Evolutionary conservation across 805 yeast genomes (phyloP).

Genomic region (Teunomyces pallodes): DNA sequence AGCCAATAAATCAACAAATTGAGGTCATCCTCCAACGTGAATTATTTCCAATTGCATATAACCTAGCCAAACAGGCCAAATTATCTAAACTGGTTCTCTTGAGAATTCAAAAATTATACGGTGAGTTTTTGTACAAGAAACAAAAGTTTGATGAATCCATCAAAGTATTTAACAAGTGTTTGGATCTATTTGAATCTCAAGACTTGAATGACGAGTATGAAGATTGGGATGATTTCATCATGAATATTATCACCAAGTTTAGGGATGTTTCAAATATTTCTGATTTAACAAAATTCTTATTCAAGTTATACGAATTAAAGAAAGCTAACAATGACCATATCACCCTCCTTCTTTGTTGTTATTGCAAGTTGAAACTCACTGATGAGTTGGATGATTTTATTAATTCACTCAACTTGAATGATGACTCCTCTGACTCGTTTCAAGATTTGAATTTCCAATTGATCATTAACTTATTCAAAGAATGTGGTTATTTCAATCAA

Average conservation of each 20-base stretch:
- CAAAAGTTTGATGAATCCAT: constrained; percentile 70
- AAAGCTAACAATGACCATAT: constrained; percentile 76
- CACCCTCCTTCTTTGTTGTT: constrained; percentile 73
- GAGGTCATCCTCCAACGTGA: constrained; percentile 67
- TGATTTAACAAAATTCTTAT: constrained; percentile 61
- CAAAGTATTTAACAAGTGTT: constrained; percentile 60
- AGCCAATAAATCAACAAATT: constrained; percentile 63
- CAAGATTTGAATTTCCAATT: constrained; percentile 62
- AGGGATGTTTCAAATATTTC: constrained; percentile 72
- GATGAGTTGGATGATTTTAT: constrained; percentile 60
- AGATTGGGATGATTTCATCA: constrained; percentile 42
- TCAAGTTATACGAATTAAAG: constrained; percentile 52
- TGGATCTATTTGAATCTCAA: constrained; percentile 20
- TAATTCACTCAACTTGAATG: constrained; percentile 31
- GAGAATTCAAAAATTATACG: constrained; percentile 48
- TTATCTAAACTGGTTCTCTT: constrained; percentile 28
- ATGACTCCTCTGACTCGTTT: constrained; percentile 12
- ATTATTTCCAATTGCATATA: constrained; percentile 68
- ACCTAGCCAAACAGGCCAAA: constrained; percentile 49
- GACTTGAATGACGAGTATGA: constrained; percentile 18
- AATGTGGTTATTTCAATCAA: constrained; percentile 61
- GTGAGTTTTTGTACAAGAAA: constrained; percentile 66
- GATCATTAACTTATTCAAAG: constrained; percentile 68
- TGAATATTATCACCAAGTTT: constrained; percentile 75
- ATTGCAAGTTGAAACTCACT: constrained; percentile 68